Evolutionary conservation across 2,329 filamentous ascomycete species (phyloP), one percentile per base, ranked within the genome.

Genomic region (Sphaerulina populicola): DNA sequence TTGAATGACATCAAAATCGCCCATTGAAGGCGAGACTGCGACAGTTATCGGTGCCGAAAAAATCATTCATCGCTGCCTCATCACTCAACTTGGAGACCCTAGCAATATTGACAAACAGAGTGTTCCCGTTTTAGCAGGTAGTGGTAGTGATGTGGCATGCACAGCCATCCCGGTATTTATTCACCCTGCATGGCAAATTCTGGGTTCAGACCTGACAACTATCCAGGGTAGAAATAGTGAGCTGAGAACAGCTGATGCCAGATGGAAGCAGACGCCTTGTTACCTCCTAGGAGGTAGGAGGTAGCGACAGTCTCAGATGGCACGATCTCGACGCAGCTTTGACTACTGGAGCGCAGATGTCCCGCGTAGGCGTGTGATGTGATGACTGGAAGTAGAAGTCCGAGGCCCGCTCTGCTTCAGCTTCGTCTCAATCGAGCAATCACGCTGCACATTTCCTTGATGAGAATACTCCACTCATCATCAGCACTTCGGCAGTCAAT

Each of bases 391-490:
- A 11, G 10, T 8, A 35, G 31, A 35, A 35, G 31, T 35, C 6
- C 5, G 23, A 27, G 23, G 5, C 6, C 23, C 31, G 31, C 45
- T 47, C 12, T 38, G 21, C 45, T n/a, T 41, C 45, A 47, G 45
- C 45, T 27, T 36, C 38, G 31, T 27, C 38, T 31, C 14, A n/a
- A 47, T 47, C 37, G 15, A 23, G 45, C 6, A 47, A 39, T 47
- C 36, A 43, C 7, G 23, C 39, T 27, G 23, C n/a, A 14, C 33
- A 23, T 18, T 39, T 38, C 18, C 9, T 35, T 10, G 15, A 18
- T 11, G 15, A 10, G 15, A 10, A 14, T 35, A 29, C 12, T 31
- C 45, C 37, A 47, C 45, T 18, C 18, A 40, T 21, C 45, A 41
- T 10, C 30, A 37, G 23, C 18, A 39, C 37, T 30, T 15, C n/a